Conservation (phyloP, 495 filamentous ascomycete species). For the Aspergillus baeticus region DNA sequence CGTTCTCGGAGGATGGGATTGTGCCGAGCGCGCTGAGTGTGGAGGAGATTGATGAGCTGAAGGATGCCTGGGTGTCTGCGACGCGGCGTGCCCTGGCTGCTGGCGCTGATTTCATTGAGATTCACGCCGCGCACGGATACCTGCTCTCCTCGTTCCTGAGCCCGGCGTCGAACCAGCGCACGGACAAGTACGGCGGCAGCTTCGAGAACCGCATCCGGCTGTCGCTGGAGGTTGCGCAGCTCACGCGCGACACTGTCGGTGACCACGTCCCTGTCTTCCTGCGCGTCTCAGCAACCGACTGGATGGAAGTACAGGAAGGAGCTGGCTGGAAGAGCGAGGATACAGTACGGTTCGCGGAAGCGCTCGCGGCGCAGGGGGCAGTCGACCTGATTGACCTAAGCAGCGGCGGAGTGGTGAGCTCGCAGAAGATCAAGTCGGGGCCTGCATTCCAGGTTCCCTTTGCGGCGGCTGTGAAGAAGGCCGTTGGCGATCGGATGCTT, state of each 20-base stretch:
- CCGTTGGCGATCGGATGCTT: conserved; percentile 54
- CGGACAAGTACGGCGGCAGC: too few relatives aligned
- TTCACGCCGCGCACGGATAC: too few relatives aligned
- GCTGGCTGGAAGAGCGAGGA: conserved; percentile 58
- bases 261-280: conserved; percentile 73
- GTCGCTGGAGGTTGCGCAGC: too few relatives aligned
- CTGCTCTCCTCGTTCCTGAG: too few relatives aligned
- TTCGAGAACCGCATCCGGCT: too few relatives aligned
- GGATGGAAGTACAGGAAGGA: conserved; percentile 52
- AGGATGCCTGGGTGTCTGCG: conserved; percentile 52
- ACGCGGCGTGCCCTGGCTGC: conserved; percentile 55
- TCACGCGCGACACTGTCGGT: too few relatives aligned
- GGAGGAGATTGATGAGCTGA: conserved; percentile 57
- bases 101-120: too few relatives aligned
- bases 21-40: conserved; percentile 57
- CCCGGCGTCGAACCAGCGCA: too few relatives aligned
- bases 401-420: conserved; percentile 57
- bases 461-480: conserved; percentile 59
- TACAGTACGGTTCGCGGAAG: conserved; percentile 50
- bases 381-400: conserved; percentile 67
- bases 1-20: conserved; percentile 17
- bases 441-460: conserved; percentile 66
- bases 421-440: conserved; percentile 54
- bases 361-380: conserved; percentile 54
- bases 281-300: conserved; percentile 59